phyloP scores from a whole-genome alignment of 495 filamentous ascomycete species.

The Penicillium silybi region DNA sequence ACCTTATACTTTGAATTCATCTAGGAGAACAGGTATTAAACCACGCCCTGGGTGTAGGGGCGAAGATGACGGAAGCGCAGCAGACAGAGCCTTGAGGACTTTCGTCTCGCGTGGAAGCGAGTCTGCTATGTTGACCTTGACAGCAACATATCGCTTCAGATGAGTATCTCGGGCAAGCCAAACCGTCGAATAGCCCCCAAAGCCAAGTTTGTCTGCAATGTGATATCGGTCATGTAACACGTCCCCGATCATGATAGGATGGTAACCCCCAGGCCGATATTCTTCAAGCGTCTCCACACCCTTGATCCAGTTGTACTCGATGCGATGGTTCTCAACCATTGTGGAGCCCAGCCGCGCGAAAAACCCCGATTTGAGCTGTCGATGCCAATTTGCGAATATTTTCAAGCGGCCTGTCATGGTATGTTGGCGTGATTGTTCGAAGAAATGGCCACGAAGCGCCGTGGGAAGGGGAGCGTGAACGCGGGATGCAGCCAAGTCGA shows the following conservation, averaged over 20 bases:
- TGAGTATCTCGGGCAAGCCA: constrained; percentile 50
- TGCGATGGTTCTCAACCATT: neutral
- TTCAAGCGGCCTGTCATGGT: no score
- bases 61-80: neutral
- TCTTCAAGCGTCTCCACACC: constrained; percentile 29
- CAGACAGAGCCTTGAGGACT: neutral
- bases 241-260: constrained; percentile 49
- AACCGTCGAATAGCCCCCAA: constrained; percentile 48
- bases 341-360: neutral
- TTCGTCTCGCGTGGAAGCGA: neutral
- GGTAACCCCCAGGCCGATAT: constrained; percentile 35
- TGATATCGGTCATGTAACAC: constrained; percentile 35
- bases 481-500: no score
- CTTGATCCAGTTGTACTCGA: constrained; percentile 16
- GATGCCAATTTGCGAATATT: no score
- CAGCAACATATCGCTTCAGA: neutral
- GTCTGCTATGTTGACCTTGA: neutral
- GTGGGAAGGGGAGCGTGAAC: no score
- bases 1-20: constrained; percentile 24
- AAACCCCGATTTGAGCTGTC: neutral
- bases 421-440: no score
- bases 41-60: neutral
- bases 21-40: neutral
- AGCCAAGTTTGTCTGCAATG: constrained; percentile 53
- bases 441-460: no score